Base-by-base conservation (phyloP, 352 stramenopile species). In the Pythium rishiriense region DNA sequence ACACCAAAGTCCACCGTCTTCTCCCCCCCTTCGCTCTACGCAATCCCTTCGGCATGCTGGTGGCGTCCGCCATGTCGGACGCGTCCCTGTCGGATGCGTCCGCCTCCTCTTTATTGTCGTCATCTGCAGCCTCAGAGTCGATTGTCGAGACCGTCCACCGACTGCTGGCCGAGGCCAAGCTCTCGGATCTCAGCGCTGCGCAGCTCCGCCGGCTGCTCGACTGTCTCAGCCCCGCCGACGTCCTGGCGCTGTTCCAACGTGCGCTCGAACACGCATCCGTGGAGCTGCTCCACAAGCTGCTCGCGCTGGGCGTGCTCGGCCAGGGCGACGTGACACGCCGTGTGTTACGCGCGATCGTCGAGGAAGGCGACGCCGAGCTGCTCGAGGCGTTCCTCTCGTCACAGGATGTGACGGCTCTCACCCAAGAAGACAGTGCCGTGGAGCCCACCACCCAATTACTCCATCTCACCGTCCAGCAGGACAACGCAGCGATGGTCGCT, bases 381-480 rank as follows among this genome's bases (percentile, higher is more conserved):
- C 45, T 48, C 17, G n/a, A 57, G n/a, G 25, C 28, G 0, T 58
- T 69, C 24, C 47, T 69, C 41, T 24, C 15, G 10, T 4, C 50
- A 9, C 14, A 25, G 25, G 21, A 22, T 8, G 37, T 26, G 3
- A 14, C 33, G 33, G 33, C 33, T n/a, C 42, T 17, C 14, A 3
- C 19, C 17, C 10, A 51, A n/a, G 17, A 28, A 58, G 3, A 58
- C 25, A 12, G n/a, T n/a, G n/a, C n/a, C n/a, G n/a, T n/a, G n/a
- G n/a, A n/a, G n/a, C n/a, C n/a, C n/a, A n/a, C n/a, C n/a, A n/a
- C n/a, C n/a, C n/a, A 46, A 4, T 49, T 64, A 29, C 48, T 69
- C 25, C 62, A 33, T 2, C 14, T 64, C 24, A 55, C 62, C 7
- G 62, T 60, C 9, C 54, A 64, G 9, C 62, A 69, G 28, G 62